Conservation (phyloP, 2,329 filamentous ascomycete genomes). For the Zalaria sp. region DNA sequence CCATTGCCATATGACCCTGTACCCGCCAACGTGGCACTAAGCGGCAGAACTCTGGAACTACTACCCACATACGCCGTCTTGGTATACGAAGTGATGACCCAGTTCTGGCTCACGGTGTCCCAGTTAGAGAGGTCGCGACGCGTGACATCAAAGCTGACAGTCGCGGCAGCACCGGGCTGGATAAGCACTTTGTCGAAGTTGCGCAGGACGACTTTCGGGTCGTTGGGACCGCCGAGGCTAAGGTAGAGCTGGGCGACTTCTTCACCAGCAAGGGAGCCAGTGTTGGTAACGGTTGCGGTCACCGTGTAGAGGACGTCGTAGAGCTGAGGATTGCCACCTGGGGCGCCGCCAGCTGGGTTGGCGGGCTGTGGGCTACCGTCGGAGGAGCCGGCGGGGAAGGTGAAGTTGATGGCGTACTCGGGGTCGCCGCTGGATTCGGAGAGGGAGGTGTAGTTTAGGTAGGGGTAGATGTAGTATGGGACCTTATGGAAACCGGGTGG, state of each 20-base stretch:
- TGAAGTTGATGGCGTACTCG: slow-evolving; percentile 49
- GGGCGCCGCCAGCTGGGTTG: slow-evolving; percentile 44
- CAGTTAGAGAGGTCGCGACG: slow-evolving; percentile 79
- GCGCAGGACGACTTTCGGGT: slow-evolving; percentile 54
- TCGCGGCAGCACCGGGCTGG: slow-evolving; percentile 49
- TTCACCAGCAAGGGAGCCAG: slow-evolving; percentile 48
- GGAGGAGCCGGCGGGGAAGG: slow-evolving; percentile 41
- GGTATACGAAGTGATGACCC: slow-evolving; percentile 46
- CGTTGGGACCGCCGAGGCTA: slow-evolving; percentile 61
- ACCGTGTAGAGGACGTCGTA: slow-evolving; percentile 58
- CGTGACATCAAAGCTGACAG: slow-evolving; percentile 56
- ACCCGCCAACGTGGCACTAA: slow-evolving; percentile 17
- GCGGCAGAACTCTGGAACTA: slow-evolving; percentile 42
- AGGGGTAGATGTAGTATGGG: slow-evolving; percentile 54
- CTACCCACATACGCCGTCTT: slow-evolving; percentile 48
- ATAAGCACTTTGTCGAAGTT: slow-evolving; percentile 70
- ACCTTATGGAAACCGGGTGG: slow-evolving; percentile 43
- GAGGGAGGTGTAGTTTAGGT: slow-evolving; percentile 49
- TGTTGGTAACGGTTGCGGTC: slow-evolving; percentile 57
- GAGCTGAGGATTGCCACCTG: slow-evolving; percentile 46
- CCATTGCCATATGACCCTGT: neutral
- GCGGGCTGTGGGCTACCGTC: slow-evolving; percentile 45
- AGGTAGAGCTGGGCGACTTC: slow-evolving; percentile 67
- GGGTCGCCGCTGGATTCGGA: slow-evolving; percentile 42
- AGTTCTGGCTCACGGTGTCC: slow-evolving; percentile 69